A percentile compares a stretch with the other conserved stretches of the same genome.
These are phyloP conservation scores for Ceratonia siliqua DNA, from an alignment of 306 rosid species.

Conservation along the genomic window DNA sequence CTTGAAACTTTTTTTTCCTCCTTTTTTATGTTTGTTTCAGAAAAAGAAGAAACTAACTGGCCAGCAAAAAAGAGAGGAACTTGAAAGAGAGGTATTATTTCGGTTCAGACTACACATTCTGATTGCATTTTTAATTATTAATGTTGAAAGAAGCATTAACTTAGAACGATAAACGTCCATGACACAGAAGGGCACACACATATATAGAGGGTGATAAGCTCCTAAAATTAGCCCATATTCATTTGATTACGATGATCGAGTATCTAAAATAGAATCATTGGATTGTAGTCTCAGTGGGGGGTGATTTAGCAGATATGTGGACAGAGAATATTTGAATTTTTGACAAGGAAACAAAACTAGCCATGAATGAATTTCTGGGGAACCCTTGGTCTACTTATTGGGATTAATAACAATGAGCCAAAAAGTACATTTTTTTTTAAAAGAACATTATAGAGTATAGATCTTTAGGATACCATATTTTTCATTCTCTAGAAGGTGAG, in stretches of 20 bases:
- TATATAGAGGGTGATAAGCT: background rate
- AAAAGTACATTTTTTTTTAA: background rate
- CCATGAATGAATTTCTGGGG: background rate
- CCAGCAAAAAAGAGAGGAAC: constrained; percentile 66
- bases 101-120: background rate
- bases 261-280: background rate
- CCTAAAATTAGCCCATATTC: background rate
- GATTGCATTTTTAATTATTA: constrained; percentile 9
- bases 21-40: constrained; percentile 38
- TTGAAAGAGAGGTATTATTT: constrained; percentile 78
- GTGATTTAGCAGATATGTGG: background rate
- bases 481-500: constrained; percentile 8
- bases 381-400: background rate
- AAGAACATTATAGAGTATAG: constrained; percentile 7
- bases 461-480: constrained; percentile 14
- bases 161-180: background rate
- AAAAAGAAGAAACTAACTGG: constrained; percentile 63
- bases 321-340: background rate
- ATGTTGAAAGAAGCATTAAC: background rate
- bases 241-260: background rate
- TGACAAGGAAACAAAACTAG: background rate
- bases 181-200: background rate
- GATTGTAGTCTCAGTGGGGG: background rate
- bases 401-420: constrained; percentile 7
- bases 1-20: background rate